Evolutionary conservation across 2,329 filamentous ascomycete genomes (phyloP).

Genomic region (Trichoderma cornu-damae): DNA sequence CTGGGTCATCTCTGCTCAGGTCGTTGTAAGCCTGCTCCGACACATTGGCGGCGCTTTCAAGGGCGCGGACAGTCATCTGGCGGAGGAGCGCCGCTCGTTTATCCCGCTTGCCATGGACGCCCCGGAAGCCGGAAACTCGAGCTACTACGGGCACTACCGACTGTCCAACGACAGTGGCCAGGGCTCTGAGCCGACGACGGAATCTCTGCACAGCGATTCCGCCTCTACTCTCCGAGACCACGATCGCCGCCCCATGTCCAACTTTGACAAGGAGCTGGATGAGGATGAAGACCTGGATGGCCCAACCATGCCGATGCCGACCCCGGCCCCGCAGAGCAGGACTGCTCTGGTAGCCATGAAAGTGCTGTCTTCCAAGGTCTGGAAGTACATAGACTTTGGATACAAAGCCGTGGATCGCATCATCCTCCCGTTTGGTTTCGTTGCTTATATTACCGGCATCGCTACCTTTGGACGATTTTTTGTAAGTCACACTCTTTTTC

Average conservation of each 20-base stretch:
- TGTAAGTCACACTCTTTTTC: slow-evolving; percentile 47
- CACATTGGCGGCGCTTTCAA: slow-evolving; percentile 41
- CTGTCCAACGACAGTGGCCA: slow-evolving; percentile 69
- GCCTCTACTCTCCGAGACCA: slow-evolving; percentile 47
- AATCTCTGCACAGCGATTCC: slow-evolving; percentile 61
- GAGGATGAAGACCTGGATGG: slow-evolving; percentile 38
- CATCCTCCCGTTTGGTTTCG: slow-evolving; percentile 72
- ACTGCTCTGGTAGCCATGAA: slow-evolving; percentile 50
- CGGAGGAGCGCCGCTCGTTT: slow-evolving; percentile 52
- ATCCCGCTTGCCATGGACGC: slow-evolving; percentile 56
- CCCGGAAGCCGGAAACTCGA: slow-evolving; percentile 48
- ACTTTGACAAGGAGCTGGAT: slow-evolving; percentile 44
- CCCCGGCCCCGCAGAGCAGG: slow-evolving; percentile 41
- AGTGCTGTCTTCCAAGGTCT: slow-evolving; percentile 51
- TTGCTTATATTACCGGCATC: slow-evolving; percentile 65
- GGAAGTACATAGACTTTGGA: slow-evolving; percentile 52
- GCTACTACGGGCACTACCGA: slow-evolving; percentile 43
- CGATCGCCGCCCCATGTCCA: slow-evolving; percentile 28
- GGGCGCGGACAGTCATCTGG: neutral
- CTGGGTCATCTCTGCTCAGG: slow-evolving; percentile 65
- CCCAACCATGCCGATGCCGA: slow-evolving; percentile 20
- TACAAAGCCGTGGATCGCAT: slow-evolving; percentile 70
- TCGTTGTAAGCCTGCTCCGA: slow-evolving; percentile 61
- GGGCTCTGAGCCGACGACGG: slow-evolving; percentile 64
- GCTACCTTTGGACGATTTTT: slow-evolving; percentile 79